phyloP scores from a whole-genome alignment of 2,329 filamentous ascomycete genomes.

The Colletotrichum melonis region DNA sequence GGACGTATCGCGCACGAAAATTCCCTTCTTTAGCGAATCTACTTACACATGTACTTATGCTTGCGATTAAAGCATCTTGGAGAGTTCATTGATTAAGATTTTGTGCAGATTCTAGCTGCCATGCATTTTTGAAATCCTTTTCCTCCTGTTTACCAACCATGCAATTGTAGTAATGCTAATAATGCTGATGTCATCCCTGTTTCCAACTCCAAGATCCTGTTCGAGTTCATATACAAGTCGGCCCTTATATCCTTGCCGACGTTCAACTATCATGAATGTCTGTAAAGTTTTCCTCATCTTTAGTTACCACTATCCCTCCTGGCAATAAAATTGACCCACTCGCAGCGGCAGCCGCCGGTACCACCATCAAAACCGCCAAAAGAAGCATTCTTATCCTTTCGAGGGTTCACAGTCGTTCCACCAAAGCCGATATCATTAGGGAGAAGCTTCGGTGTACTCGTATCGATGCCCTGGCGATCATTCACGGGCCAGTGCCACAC shows the following conservation, averaged over 20 bases:
- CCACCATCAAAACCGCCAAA: constrained; percentile 73
- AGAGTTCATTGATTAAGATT: constrained; percentile 4
- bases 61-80: too few species aligned
- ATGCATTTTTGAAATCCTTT: constrained; percentile 14
- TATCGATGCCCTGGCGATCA: constrained; percentile 56
- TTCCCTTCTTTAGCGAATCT: too few species aligned
- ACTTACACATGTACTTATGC: too few species aligned
- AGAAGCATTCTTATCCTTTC: constrained; percentile 54
- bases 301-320: constrained; percentile 15
- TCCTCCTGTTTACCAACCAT: background rate
- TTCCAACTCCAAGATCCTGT: background rate
- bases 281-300: background rate
- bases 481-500: constrained; percentile 65
- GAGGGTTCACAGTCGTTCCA: constrained; percentile 65
- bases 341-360: constrained; percentile 70
- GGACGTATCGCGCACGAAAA: too few species aligned
- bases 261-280: background rate
- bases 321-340: constrained; percentile 67
- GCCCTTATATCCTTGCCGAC: background rate
- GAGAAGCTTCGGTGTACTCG: constrained; percentile 56
- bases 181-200: background rate
- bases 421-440: constrained; percentile 61
- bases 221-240: constrained; percentile 18
- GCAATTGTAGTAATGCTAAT: background rate
- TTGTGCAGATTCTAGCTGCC: constrained; percentile 10